Percentiles rank a stretch among this genome's conserved stretches.
phyloP scores from a whole-genome alignment of 1,284 basidiomycete species.

The Fomes fomentarius region DNA sequence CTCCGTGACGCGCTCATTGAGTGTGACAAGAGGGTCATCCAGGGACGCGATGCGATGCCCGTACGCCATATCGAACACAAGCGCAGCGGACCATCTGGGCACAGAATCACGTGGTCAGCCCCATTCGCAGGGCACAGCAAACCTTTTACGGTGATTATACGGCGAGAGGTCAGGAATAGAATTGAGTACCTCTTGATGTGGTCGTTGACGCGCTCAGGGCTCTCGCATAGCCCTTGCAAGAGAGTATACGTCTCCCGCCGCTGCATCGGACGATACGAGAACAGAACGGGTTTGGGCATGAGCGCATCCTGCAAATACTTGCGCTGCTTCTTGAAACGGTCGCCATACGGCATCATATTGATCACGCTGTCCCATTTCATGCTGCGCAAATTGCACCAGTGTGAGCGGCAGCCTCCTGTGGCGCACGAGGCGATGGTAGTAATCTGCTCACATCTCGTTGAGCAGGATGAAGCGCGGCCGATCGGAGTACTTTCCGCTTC shows the following conservation, averaged over 20 bases:
- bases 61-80: slow-evolving; percentile 26
- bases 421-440: too few species aligned
- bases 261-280: slow-evolving; percentile 29
- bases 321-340: slow-evolving; percentile 34
- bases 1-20: slow-evolving; percentile 21
- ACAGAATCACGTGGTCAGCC: too few species aligned
- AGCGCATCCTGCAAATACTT: slow-evolving; percentile 35
- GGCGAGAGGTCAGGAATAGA: too few species aligned
- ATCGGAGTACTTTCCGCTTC: slow-evolving; percentile 42
- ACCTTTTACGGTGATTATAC: too few species aligned
- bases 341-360: slow-evolving; percentile 32
- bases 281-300: slow-evolving; percentile 20
- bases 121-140: too few species aligned
- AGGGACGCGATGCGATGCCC: slow-evolving; percentile 17
- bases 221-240: slow-evolving; percentile 25
- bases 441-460: slow-evolving; percentile 30
- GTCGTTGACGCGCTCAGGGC: slow-evolving; percentile 28
- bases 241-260: slow-evolving; percentile 29
- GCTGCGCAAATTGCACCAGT: slow-evolving; percentile 8
- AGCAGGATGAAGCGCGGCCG: slow-evolving; percentile 35
- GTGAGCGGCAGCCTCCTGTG: too few species aligned
- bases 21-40: slow-evolving; percentile 21
- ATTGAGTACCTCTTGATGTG: slow-evolving; percentile 29
- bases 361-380: slow-evolving; percentile 31
- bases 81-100: slow-evolving; percentile 24